Evolutionary conservation across 2,329 filamentous ascomycete species (phyloP).

Genomic region (Talaromyces funiculosus): DNA sequence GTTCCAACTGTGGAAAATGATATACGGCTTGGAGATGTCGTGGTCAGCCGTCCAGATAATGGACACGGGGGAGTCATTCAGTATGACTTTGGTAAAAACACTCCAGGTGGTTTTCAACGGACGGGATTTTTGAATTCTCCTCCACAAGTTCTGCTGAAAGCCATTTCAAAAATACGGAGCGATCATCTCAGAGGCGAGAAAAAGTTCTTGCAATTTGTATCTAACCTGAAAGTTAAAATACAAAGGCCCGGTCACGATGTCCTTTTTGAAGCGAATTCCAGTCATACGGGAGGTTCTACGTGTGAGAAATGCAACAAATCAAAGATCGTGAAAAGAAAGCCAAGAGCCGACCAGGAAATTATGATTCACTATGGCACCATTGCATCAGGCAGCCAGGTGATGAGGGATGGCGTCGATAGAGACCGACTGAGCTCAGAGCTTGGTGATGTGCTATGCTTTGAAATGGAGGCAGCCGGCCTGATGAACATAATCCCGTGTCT

Average conservation of each 20-base stretch:
- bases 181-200: not conserved
- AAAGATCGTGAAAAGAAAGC: not conserved
- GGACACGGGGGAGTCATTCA: not conserved
- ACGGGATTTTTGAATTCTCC: not conserved
- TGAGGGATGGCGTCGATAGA: not conserved
- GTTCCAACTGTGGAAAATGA: slow-evolving; percentile 16
- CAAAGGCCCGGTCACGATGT: not conserved
- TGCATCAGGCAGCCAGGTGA: slow-evolving; percentile 8
- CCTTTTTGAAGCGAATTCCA: not conserved
- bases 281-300: not conserved
- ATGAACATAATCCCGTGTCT: slow-evolving; percentile 17
- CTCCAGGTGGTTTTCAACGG: not conserved
- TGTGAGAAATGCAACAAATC: not conserved
- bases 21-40: slow-evolving; percentile 21
- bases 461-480: not conserved
- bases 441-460: slow-evolving; percentile 5
- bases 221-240: no score
- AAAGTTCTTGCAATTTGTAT: not conserved
- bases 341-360: not conserved
- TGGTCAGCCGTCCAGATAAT: not conserved
- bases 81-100: not conserved
- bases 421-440: not conserved
- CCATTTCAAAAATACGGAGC: not conserved
- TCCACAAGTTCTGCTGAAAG: not conserved
- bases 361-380: slow-evolving; percentile 3